These are phyloP conservation scores for Trichoderma sp. DNA, from an alignment of 2,329 filamentous ascomycete genomes.

Conservation along the genomic window DNA sequence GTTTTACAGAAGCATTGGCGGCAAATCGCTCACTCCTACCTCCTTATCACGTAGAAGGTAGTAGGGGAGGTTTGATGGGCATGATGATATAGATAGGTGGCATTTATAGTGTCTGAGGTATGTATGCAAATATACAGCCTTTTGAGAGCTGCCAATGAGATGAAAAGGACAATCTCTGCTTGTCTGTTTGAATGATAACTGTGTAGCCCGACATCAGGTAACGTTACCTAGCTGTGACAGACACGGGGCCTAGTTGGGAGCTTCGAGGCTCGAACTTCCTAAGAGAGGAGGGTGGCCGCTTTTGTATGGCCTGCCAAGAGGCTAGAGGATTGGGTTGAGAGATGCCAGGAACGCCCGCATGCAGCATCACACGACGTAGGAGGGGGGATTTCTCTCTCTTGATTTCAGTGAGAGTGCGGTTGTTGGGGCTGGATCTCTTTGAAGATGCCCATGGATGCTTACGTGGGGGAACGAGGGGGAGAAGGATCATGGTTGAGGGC, in stretches of 20 bases:
- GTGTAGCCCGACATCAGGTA: slow-evolving; percentile 9
- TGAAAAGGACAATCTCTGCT: neutral
- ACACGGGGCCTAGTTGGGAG: slow-evolving; percentile 1
- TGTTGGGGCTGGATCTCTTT: neutral
- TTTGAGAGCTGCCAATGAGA: neutral
- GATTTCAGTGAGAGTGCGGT: neutral
- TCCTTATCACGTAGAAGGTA: neutral
- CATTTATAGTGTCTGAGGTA: neutral
- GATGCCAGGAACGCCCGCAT: slow-evolving; percentile 1
- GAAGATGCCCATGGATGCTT: neutral
- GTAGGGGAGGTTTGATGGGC: neutral
- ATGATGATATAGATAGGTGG: neutral
- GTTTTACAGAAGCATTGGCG: neutral
- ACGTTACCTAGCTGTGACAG: slow-evolving; percentile 19
- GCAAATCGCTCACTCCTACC: neutral
- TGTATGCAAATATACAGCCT: slow-evolving; percentile 2
- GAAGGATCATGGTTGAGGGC: neutral
- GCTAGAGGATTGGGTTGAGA: neutral
- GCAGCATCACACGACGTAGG: neutral
- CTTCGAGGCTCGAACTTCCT: slow-evolving; percentile 18
- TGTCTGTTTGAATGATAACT: neutral
- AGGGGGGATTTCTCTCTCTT: neutral
- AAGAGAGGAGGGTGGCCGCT: slow-evolving; percentile 15
- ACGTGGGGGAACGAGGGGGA: neutral
- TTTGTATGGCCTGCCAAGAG: slow-evolving; percentile 17